Conservation (phyloP, 2,329 filamentous ascomycete genomes). For the Nectriaceae sp. region DNA sequence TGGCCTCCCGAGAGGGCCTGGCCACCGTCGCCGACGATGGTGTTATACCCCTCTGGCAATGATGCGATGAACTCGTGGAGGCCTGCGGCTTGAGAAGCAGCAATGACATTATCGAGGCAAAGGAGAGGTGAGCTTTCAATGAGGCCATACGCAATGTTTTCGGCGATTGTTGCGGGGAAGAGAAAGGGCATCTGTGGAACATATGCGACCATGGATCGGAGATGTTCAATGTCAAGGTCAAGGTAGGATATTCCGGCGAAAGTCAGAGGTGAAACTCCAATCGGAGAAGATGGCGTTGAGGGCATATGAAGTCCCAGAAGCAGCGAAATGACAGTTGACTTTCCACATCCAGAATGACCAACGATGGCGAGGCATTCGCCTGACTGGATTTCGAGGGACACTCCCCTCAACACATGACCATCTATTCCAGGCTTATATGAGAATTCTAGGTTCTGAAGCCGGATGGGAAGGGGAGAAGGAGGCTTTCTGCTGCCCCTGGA, state of each 20-base stretch:
- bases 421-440: constrained; percentile 64
- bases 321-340: constrained; percentile 79
- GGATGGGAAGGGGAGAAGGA: constrained; percentile 45
- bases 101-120: constrained; percentile 45
- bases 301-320: constrained; percentile 70
- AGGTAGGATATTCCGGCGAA: constrained; percentile 60
- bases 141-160: constrained; percentile 84
- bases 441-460: constrained; percentile 61
- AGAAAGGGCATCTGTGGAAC: constrained; percentile 73
- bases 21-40: constrained; percentile 75
- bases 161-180: constrained; percentile 74
- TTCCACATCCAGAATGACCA: constrained; percentile 85
- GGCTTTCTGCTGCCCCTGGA: constrained; percentile 43
- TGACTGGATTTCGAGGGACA: constrained; percentile 66
- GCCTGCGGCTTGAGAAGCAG: constrained; percentile 59
- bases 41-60: constrained; percentile 62
- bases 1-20: constrained; percentile 78
- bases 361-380: constrained; percentile 77
- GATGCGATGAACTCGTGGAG: constrained; percentile 77
- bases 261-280: constrained; percentile 44
- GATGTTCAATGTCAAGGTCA: constrained; percentile 58
- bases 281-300: not conserved
- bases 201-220: constrained; percentile 65
- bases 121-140: constrained; percentile 53
- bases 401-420: constrained; percentile 56